Conservation (phyloP, 257 asterid species). For the Thymus quinquecostatus region DNA sequence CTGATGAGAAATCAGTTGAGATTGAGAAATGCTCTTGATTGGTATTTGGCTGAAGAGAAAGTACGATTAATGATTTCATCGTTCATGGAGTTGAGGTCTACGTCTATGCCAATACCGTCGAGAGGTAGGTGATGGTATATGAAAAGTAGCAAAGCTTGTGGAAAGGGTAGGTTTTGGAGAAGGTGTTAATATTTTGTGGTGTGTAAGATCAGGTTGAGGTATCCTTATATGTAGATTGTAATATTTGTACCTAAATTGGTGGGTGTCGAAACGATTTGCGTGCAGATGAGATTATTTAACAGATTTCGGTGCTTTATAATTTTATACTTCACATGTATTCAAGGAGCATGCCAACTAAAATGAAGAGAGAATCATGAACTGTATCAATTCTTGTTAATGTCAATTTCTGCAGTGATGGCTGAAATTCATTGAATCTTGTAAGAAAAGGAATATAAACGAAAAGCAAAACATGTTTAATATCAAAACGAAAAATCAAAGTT, state of each 20-base stretch:
- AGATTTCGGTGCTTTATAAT: too few relatives aligned
- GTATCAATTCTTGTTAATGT: too few relatives aligned
- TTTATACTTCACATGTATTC: too few relatives aligned
- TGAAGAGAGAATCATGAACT: too few relatives aligned
- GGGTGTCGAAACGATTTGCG: background rate
- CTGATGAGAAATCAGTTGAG: background rate
- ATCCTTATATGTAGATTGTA: slow-evolving; percentile 11
- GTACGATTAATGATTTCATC: too few relatives aligned
- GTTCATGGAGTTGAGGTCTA: background rate
- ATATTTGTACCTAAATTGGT: slow-evolving; percentile 1
- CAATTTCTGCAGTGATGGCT: too few relatives aligned
- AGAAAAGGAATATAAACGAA: too few relatives aligned
- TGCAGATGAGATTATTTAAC: background rate
- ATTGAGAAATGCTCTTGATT: background rate
- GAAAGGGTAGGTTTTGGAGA: slow-evolving; percentile 20
- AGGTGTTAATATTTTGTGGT: slow-evolving; percentile 17
- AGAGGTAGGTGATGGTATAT: slow-evolving; percentile 23
- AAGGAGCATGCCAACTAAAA: too few relatives aligned
- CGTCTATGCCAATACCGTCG: background rate
- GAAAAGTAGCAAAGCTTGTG: background rate
- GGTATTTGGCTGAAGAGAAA: background rate
- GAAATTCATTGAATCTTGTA: too few relatives aligned
- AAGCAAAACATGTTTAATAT: too few relatives aligned
- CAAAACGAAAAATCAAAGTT: too few relatives aligned
- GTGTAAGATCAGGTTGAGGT: slow-evolving; percentile 14